Conservation (phyloP, 1,284 basidiomycete genomes). For the Trichosporon ovoides region DNA sequence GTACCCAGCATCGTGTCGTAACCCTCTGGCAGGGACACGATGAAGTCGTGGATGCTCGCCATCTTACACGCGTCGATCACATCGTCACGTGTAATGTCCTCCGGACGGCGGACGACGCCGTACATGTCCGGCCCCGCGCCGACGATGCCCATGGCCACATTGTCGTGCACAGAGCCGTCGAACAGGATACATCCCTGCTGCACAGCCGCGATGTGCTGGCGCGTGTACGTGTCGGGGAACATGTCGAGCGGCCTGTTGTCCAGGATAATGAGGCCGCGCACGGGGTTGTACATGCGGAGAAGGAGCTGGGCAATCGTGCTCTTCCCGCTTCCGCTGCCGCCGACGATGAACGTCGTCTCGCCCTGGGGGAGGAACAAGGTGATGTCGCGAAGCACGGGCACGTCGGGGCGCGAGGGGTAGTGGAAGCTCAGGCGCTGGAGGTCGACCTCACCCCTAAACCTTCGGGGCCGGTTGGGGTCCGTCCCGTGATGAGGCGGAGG, state of each 20-base stretch:
- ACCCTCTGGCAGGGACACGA: slow-evolving; percentile 72
- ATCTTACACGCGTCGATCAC: slow-evolving; percentile 76
- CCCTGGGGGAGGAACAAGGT: slow-evolving; percentile 64
- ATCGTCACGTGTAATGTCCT: slow-evolving; percentile 60
- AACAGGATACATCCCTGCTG: slow-evolving; percentile 72
- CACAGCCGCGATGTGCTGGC: slow-evolving; percentile 71
- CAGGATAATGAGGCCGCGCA: slow-evolving; percentile 61
- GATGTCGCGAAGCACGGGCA: slow-evolving; percentile 50
- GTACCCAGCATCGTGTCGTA: slow-evolving; percentile 79
- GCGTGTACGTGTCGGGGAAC: slow-evolving; percentile 70
- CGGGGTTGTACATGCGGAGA: slow-evolving; percentile 67
- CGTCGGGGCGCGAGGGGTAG: slow-evolving; percentile 69
- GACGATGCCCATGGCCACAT: slow-evolving; percentile 73
- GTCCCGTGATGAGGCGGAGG: background rate
- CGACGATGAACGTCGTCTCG: slow-evolving; percentile 90
- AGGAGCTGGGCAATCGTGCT: slow-evolving; percentile 82
- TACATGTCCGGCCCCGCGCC: slow-evolving; percentile 51
- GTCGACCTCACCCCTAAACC: slow-evolving; percentile 69
- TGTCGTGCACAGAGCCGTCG: slow-evolving; percentile 78
- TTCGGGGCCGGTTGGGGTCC: slow-evolving; percentile 38
- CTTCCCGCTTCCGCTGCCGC: slow-evolving; percentile 85
- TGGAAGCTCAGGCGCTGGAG: slow-evolving; percentile 72
- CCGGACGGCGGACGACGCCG: slow-evolving; percentile 30
- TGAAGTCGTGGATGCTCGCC: slow-evolving; percentile 83
- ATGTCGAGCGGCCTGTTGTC: slow-evolving; percentile 75